Base-by-base conservation (phyloP, 2,329 filamentous ascomycete species). In the Zelopaecilomyces penicillatus region DNA sequence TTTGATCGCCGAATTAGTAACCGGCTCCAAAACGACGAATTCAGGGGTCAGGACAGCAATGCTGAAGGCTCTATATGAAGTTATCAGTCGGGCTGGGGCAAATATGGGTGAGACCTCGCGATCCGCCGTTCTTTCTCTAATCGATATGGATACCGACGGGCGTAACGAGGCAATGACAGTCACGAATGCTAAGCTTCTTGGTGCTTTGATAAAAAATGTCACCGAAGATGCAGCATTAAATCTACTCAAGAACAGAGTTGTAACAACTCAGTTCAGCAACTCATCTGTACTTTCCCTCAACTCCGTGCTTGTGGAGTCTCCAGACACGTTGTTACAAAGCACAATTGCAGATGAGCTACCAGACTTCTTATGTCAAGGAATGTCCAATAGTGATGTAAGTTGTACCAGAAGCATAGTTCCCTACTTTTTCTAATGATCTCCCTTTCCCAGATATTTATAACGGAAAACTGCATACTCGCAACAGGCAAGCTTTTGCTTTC, bases 41-140 rank as follows among this genome's bases (percentile, higher is more conserved):
- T 61, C 80, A 5, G 91, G 91, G 38, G 93, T 98, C 52, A 87
- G 81, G 66, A 93, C 85, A 53, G 93, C 93, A 29, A 98, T 98
- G 93, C 76, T 98, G 57, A 95, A 94, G 71, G 93, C 93, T 3
- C 69, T 98, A 38, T 96, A 94, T 60, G 91, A 97, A 60, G 93
- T 98, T 30, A 84, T 98, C 49, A 91, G 87, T 72, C 95, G 95
- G 66, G 91, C 90, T 12, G 93, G 93, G 44, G 75, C 76, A 46
- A 96, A 91, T 66, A 98, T 98, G 93, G 90, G 87, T 56, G 93
- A 97, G 57, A 71, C 82, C 26, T 96, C 91, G 39, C 82, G 90
- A 44, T 78, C 82, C 48, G 82, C 90, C n/a, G 88, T 98, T 28
- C 71, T 98, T 40, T 78, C 80, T 37, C 73, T 98, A 40, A 96